Conservation (phyloP, 345 rosid species). For the Psidium guajava region DNA sequence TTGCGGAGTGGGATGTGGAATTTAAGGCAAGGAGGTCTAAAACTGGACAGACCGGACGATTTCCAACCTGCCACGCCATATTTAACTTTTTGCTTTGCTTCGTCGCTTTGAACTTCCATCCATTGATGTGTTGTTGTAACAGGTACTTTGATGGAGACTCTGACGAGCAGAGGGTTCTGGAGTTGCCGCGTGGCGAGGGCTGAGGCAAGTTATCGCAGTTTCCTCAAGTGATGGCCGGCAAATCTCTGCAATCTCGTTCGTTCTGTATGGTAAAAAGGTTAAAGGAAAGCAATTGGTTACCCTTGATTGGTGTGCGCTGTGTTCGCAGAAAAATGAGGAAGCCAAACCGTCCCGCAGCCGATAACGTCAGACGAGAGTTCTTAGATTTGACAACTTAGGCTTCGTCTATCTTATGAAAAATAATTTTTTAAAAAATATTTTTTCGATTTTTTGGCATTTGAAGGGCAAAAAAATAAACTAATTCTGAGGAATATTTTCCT, state of each 20-base stretch:
- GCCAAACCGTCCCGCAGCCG: not conserved
- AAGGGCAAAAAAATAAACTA: no score
- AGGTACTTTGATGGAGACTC: not conserved
- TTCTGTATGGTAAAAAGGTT: not conserved
- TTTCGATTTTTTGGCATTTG: no score
- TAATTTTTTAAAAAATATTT: no score
- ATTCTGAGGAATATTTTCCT: no score
- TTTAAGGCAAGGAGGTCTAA: not conserved
- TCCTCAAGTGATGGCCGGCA: not conserved
- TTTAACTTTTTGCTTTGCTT: not conserved
- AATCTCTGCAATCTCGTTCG: not conserved
- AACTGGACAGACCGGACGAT: not conserved
- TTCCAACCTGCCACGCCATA: not conserved
- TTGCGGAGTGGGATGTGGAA: not conserved
- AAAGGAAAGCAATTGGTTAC: not conserved
- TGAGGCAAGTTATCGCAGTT: not conserved
- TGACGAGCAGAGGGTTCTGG: not conserved
- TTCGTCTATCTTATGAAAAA: no score
- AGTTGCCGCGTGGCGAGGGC: not conserved
- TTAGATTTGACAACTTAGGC: not conserved
- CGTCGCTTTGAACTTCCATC: not conserved
- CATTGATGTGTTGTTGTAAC: not conserved
- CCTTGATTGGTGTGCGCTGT: not conserved
- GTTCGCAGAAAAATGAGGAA: not conserved
- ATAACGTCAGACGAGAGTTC: not conserved